A percentile compares a stretch with the other conserved stretches of the same genome.
Evolutionary conservation across 192 early-diverging fungal species (phyloP).

Genomic region (Phycomyces nitens): DNA sequence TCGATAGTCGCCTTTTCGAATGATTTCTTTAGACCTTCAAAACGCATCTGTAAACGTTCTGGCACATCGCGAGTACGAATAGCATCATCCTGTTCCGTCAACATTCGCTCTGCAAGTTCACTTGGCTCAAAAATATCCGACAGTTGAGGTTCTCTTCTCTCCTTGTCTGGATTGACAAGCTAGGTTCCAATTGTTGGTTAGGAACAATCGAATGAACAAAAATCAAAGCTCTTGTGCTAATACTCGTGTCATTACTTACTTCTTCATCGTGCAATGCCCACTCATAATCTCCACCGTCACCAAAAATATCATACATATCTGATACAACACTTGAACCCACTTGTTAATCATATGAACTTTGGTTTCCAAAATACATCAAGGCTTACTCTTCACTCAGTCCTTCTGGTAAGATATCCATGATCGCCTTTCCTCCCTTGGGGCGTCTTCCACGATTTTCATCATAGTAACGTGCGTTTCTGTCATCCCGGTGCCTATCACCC

Average conservation of each 20-base stretch:
- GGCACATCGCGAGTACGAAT: constrained; percentile 88
- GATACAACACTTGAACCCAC: constrained; percentile 50
- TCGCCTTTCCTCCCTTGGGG: constrained; percentile 20
- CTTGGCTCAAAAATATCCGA: constrained; percentile 78
- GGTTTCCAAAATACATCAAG: no score
- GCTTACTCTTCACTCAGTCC: constrained; percentile 27
- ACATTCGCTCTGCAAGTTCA: constrained; percentile 80
- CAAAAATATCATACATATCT: constrained; percentile 89
- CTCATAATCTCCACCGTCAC: constrained; percentile 86
- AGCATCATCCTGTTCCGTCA: constrained; percentile 89
- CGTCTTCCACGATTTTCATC: constrained; percentile 21
- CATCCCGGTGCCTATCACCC: constrained; percentile 30
- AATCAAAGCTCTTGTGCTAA: no score
- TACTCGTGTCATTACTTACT: no score
- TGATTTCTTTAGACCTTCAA: constrained; percentile 34
- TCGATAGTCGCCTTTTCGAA: constrained; percentile 47
- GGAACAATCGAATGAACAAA: no score
- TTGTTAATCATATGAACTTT: constrained; percentile 3
- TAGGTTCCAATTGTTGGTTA: no score
- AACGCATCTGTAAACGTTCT: constrained; percentile 85
- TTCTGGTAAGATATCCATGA: constrained; percentile 26
- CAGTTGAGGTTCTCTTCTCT: constrained; percentile 50
- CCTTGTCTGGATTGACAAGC: constrained; percentile 7
- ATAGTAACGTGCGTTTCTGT: constrained; percentile 33
- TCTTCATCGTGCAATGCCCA: constrained; percentile 59